Base-by-base conservation (phyloP, 2,329 filamentous ascomycete genomes). In the Zymoseptoria passerinii region DNA sequence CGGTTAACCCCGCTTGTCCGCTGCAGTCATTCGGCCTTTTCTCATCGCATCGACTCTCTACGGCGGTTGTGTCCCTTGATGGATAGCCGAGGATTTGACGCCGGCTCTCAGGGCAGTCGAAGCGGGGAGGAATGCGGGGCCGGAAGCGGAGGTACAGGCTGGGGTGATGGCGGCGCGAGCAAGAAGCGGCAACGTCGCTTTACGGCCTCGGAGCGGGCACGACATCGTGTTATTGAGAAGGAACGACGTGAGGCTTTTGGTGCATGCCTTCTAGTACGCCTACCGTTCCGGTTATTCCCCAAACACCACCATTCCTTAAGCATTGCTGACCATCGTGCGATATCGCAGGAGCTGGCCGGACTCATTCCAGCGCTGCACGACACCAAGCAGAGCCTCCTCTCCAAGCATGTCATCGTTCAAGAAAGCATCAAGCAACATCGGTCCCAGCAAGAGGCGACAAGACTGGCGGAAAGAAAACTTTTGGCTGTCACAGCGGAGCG, bases 381-480 rank as follows among this genome's bases (percentile, higher is more conserved):
- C 23, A 54, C 58, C 50, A 59, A 59, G 50, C 53, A 58, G 40
- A 58, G 56, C n/a, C 59, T 59, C 40, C 59, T 63, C 3, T 61
- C 61, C 3, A 63, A 63, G 48, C 58, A 61, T 23, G 59, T 58
- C n/a, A 58, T 63, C 6, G 61, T 63, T 4, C 50, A 59, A 8
- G 59, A 59, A 20, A 58, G 55, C 48, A 53, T 63, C 8, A 51
- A 59, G 28, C 55, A 63, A 23, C 58, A 57, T 40, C 48, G 57
- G n/a, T 48, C 50, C 20, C 56, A 61, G 48, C 50, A 52, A 20
- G 35, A 54, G 16, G 54, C 44, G 16, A 7, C 19, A 4, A 18
- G 29, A 16, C 27, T 28, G 13, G 50, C 50, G 13, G 20, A 52
- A 23, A 28, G 27, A 28, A 18, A 29, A 16, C 23, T 52, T 4